Conservation (phyloP, 768 basidiomycete genomes). For the Termitomyces sp. region DNA sequence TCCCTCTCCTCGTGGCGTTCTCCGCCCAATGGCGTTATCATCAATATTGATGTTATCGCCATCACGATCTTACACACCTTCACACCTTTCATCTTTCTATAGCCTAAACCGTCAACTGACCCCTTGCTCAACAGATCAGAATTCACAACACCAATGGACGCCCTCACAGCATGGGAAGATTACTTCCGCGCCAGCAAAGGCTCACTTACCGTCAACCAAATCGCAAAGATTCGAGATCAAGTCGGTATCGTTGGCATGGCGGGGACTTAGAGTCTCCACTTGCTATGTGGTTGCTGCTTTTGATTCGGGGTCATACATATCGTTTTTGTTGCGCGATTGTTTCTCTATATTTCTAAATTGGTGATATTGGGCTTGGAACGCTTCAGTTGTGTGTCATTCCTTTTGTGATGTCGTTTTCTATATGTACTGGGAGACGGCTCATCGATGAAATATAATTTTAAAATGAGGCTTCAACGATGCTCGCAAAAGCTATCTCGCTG, state of each 20-base stretch:
- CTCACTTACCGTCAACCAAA: conserved; percentile 69
- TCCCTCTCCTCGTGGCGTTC: not conserved
- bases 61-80: too few species aligned
- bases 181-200: conserved; percentile 83
- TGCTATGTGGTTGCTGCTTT: not conserved
- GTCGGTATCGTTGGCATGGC: conserved; percentile 90
- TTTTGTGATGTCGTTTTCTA: too few species aligned
- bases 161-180: conserved; percentile 75
- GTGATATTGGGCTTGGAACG: too few species aligned
- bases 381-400: too few species aligned
- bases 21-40: not conserved
- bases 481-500: too few species aligned
- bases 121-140: conserved; percentile 42
- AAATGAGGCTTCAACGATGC: too few species aligned
- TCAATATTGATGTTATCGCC: too few species aligned
- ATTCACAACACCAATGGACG: conserved; percentile 62
- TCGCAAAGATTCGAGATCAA: conserved; percentile 82
- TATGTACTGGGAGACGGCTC: too few species aligned
- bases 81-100: not conserved
- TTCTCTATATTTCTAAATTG: too few species aligned
- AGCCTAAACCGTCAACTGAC: not conserved
- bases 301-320: not conserved
- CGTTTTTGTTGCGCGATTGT: too few species aligned
- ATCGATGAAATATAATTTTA: too few species aligned
- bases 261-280: conserved; percentile 47